Conservation (phyloP, 805 yeast species). For the Grigorovia jiainica region DNA sequence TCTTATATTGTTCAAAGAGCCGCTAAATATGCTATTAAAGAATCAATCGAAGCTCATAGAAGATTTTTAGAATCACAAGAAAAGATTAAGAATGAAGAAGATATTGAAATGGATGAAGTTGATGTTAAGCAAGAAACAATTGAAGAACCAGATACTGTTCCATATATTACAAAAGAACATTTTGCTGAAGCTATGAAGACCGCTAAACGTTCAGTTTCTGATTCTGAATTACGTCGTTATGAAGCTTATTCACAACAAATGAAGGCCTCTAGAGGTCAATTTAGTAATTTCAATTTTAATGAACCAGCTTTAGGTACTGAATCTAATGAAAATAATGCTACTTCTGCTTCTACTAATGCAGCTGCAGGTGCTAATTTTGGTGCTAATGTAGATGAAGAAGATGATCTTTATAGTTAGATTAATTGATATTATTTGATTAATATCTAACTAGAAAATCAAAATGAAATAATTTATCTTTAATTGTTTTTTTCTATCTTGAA, state of each 20-base stretch:
- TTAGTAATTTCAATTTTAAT: conserved; percentile 79
- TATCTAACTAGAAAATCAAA: not conserved
- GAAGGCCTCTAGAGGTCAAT: conserved; percentile 92
- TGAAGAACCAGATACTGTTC: conserved; percentile 80
- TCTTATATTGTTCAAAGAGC: conserved; percentile 96
- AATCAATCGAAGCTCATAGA: conserved; percentile 80
- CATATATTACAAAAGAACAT: conserved; percentile 86
- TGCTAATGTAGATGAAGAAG: conserved; percentile 44
- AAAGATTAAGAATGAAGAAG: conserved; percentile 37
- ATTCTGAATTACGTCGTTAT: conserved; percentile 95
- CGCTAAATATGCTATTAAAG: conserved; percentile 97
- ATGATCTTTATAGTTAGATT: conserved; percentile 49
- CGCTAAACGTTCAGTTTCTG: conserved; percentile 94
- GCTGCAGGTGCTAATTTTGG: conserved; percentile 39
- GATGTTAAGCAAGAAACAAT: conserved; percentile 41
- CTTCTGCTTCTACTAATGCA: conserved; percentile 31
- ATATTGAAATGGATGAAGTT: conserved; percentile 31
- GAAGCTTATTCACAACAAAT: conserved; percentile 97
- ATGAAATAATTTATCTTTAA: too few relatives aligned
- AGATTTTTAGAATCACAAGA: conserved; percentile 32
- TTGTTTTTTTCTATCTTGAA: too few relatives aligned
- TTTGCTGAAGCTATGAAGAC: conserved; percentile 99
- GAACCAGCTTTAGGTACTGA: conserved; percentile 43
- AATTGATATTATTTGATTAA: not conserved
- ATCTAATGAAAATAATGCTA: conserved; percentile 37